Evolutionary conservation across 129 eudicot species (phyloP).

Genomic region (Pulicaria dysenterica): DNA sequence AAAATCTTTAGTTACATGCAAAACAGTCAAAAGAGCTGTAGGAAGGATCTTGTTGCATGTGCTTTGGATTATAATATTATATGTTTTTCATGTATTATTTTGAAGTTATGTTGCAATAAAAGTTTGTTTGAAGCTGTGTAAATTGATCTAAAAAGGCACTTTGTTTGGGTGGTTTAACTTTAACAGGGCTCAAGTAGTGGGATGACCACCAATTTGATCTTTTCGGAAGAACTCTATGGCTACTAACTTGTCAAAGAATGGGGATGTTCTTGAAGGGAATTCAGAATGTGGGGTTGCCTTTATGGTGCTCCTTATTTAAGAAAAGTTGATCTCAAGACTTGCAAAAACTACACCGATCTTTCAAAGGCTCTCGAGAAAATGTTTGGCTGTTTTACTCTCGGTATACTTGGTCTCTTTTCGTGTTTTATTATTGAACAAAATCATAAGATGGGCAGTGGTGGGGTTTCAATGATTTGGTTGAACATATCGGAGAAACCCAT

Average conservation of each 20-base stretch:
- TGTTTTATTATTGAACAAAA: background rate
- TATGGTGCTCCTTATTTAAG: conserved; percentile 97
- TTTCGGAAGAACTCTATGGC: conserved; percentile 89
- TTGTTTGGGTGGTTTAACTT: conserved; percentile 5
- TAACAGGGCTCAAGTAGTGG: conserved; percentile 86
- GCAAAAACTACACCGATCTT: conserved; percentile 62
- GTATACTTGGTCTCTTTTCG: conserved; percentile 36
- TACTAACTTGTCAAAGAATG: conserved; percentile 52
- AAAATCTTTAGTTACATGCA: no score
- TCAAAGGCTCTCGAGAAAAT: conserved; percentile 87
- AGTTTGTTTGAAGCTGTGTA: background rate
- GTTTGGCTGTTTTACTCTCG: conserved; percentile 85
- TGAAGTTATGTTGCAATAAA: background rate
- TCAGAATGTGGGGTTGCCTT: conserved; percentile 54
- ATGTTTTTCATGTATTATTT: background rate
- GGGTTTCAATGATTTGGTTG: no score
- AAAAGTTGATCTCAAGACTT: conserved; percentile 86
- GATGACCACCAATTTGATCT: conserved; percentile 98
- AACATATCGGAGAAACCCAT: no score
- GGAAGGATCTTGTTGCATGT: background rate
- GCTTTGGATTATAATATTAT: background rate
- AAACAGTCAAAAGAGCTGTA: no score
- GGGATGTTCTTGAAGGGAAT: conserved; percentile 37
- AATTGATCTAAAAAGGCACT: conserved; percentile 16
- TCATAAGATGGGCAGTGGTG: background rate